Percentiles rank a stretch among this genome's conserved stretches.
phyloP scores from a whole-genome alignment of 2,329 filamentous ascomycete genomes.

The Cladosporium sp. region DNA sequence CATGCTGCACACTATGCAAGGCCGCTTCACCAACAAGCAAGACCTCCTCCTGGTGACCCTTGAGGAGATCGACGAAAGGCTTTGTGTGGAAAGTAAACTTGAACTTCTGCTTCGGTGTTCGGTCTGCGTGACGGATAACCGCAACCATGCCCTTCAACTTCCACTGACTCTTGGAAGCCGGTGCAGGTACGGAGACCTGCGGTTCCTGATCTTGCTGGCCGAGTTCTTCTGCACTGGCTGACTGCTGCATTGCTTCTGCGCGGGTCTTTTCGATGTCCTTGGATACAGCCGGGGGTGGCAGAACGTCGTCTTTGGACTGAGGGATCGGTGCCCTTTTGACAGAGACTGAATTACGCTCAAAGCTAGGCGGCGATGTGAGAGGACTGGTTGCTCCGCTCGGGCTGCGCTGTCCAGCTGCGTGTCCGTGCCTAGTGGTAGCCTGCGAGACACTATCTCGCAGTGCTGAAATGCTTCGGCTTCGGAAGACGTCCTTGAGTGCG shows the following conservation, averaged over 20 bases:
- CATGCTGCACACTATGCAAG: slow-evolving; percentile 79
- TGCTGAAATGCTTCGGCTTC: slow-evolving; percentile 60
- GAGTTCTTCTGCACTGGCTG: slow-evolving; percentile 8
- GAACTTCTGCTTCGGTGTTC: slow-evolving; percentile 98
- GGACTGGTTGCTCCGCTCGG: slow-evolving; percentile 34
- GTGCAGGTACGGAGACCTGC: slow-evolving; percentile 39
- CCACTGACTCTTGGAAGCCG: slow-evolving; percentile 82
- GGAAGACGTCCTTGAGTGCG: slow-evolving; percentile 55
- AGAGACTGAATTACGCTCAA: slow-evolving; percentile 29
- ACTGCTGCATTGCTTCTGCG: slow-evolving; percentile 15
- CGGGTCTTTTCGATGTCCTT: slow-evolving; percentile 14
- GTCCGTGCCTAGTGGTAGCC: slow-evolving; percentile 24
- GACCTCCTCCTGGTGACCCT: slow-evolving; percentile 94
- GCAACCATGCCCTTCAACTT: slow-evolving; percentile 97
- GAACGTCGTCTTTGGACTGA: slow-evolving; percentile 21
- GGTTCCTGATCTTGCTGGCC: slow-evolving; percentile 14
- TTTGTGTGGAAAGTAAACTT: slow-evolving; percentile 98
- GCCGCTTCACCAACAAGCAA: slow-evolving; percentile 88
- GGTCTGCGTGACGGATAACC: slow-evolving; percentile 91
- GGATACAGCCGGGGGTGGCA: slow-evolving; percentile 28
- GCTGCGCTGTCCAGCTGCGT: slow-evolving; percentile 18
- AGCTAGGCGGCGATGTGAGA: slow-evolving; percentile 39
- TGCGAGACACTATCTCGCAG: slow-evolving; percentile 41
- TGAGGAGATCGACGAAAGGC: slow-evolving; percentile 89
- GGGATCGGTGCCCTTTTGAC: slow-evolving; percentile 18